These are phyloP conservation scores for Aurinia saxatilis DNA, from an alignment of 345 rosid species.

Conservation along the genomic window DNA sequence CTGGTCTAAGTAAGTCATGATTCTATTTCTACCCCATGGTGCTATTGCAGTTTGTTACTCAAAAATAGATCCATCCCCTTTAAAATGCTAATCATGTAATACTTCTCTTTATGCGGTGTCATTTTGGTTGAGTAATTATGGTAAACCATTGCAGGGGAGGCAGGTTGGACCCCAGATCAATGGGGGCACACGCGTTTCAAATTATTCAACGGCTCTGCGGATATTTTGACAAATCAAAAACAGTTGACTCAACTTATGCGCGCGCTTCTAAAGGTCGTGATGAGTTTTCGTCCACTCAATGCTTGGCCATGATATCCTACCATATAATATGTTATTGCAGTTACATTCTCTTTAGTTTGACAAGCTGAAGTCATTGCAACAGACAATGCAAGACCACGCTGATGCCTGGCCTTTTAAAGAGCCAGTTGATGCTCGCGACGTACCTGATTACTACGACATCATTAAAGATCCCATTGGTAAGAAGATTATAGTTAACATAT, in stretches of 20 bases:
- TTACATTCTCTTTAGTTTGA: background rate
- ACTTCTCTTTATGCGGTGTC: background rate
- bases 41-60: background rate
- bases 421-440: conserved; percentile 91
- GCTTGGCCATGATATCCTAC: background rate
- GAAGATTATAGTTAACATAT: conserved; percentile 5
- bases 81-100: background rate
- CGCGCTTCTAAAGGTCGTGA: conserved; percentile 74
- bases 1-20: conserved; percentile 79
- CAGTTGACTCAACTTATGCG: conserved; percentile 77
- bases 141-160: conserved; percentile 53
- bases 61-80: background rate
- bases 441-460: conserved; percentile 95
- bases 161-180: conserved; percentile 98
- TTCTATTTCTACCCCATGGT: background rate
- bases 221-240: conserved; percentile 59
- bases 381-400: conserved; percentile 89
- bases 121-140: background rate
- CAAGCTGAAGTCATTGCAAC: conserved; percentile 26
- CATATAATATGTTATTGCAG: background rate
- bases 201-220: conserved; percentile 45
- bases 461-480: conserved; percentile 99
- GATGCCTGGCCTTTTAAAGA: conserved; percentile 99
- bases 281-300: background rate
- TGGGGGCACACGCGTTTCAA: conserved; percentile 88